Base-by-base conservation (phyloP, 75 land plant species). In the Isoetes taiwanensis region DNA sequence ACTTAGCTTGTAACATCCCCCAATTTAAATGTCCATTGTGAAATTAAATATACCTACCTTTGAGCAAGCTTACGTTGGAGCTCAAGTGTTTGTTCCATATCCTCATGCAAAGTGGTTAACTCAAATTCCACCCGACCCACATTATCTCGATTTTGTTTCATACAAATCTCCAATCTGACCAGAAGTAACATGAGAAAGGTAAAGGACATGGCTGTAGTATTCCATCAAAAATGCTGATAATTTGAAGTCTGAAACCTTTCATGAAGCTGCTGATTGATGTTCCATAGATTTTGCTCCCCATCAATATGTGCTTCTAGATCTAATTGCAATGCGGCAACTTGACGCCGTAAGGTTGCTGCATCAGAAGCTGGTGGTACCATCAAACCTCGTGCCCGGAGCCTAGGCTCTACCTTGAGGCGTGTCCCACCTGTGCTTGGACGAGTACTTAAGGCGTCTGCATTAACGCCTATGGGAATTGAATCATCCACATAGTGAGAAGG, bases 321-420 rank as follows among this genome's bases (percentile, higher is more conserved):
- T 37, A 10, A 10, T 39, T 71, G 74, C 55, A 71, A 32, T 11
- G 74, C 74, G 2, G 74, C 68, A 21, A 71, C 74, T 53, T 71
- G 74, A 4, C 74, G 74, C 14, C 74, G 62, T 9, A 71, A 39
- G 20, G 74, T 71, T 17, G 74, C 74, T 0, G 74, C 74, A 41
- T 71, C 74, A 8, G 74, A 71, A 6, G 74, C 74, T 1, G 74
- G 74, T 14, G 74, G 74, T 6, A 64, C 74, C 74, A 71, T 71
- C 30, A 71, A 27, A 5, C 74, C 74, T 20, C 65, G 68, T 8
- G 74, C 74, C 25, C 74, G 30, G 58, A 71, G 54, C 8, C 74
- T 41, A 2, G 74, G 74, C 2, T 68, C 74, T 2, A 52, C 54
- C 31, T 64, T 59, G 26, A 65, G 41, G 30, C n/a, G n/a, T n/a